Base-by-base conservation (phyloP, 768 basidiomycete species). In the Serpula lacrymans region DNA sequence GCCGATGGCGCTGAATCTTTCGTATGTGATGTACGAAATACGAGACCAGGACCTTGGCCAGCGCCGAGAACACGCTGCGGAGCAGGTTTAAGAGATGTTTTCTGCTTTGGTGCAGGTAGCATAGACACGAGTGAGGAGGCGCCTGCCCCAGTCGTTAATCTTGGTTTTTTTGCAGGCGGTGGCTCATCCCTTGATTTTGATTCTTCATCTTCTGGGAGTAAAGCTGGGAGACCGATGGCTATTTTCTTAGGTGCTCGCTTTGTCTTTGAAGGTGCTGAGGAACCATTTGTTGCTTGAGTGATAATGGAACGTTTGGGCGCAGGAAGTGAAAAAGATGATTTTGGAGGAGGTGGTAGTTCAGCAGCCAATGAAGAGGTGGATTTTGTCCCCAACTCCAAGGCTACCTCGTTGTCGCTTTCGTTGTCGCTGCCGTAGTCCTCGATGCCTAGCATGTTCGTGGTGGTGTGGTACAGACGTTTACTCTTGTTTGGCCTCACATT, bases 381-480 rank as follows among this genome's bases (percentile, higher is more conserved):
- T 33, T 55, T 13, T 16, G 39, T 27, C 8, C 48, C 17, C 6
- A 45, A 43, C 20, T 39, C 14, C 5, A 43, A 28, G 6, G 41
- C 54, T 24, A 41, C 43, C 42, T 76, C 75, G 43, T 67, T 64
- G 42, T 78, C 81, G 53, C 68, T 74, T 49, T 84, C 80, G 52
- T 62, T 74, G 64, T 72, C 84, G 62, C 86, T 89, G 47, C 84
- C 84, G 52, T 89, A 88, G 68, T 71, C 77, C 52, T 84, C 85
- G 43, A 89, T 70, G 23, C 83, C 84, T 47, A 88, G 75, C 84
- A 88, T 88, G 50, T 46, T 53, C n/a, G n/a, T n/a, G n/a, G n/a
- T n/a, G n/a, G n/a, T n/a, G n/a, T n/a, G n/a, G n/a, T n/a, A n/a
- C n/a, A n/a, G n/a, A n/a, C n/a, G n/a, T n/a, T n/a, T n/a, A n/a